These are phyloP conservation scores for Malbranchea zuffiana DNA, from an alignment of 2,329 filamentous ascomycete genomes.

Conservation along the genomic window DNA sequence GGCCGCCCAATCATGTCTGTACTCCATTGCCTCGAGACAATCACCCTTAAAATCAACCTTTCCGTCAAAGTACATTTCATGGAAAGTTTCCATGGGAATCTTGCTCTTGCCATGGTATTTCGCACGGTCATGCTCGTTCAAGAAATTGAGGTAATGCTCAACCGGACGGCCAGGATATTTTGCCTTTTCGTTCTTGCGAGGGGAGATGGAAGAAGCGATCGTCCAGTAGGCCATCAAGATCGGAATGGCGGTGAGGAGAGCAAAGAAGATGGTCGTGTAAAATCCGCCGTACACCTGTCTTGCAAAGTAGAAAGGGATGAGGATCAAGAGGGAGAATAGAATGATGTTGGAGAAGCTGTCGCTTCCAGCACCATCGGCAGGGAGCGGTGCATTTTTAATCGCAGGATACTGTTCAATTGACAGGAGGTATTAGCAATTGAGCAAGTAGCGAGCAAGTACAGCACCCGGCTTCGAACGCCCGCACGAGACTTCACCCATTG, in stretches of 20 bases:
- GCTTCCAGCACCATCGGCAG: slow-evolving; percentile 73
- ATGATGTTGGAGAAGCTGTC: slow-evolving; percentile 79
- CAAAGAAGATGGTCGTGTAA: slow-evolving; percentile 81
- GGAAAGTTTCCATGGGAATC: slow-evolving; percentile 64
- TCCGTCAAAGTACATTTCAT: slow-evolving; percentile 95
- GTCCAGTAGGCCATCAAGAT: slow-evolving; percentile 77
- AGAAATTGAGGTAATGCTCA: slow-evolving; percentile 63
- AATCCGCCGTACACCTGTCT: slow-evolving; percentile 76
- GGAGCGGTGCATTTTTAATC: slow-evolving; percentile 90
- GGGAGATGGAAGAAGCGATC: slow-evolving; percentile 64
- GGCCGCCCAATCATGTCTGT: slow-evolving; percentile 92
- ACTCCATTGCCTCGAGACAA: slow-evolving; percentile 76
- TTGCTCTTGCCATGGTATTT: slow-evolving; percentile 41
- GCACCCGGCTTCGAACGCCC: too few relatives aligned
- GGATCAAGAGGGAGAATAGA: slow-evolving; percentile 58
- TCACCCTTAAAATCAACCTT: slow-evolving; percentile 95
- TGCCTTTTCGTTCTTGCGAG: slow-evolving; percentile 87
- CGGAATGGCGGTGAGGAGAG: slow-evolving; percentile 64
- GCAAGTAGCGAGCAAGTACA: too few relatives aligned
- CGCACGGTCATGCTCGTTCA: slow-evolving; percentile 36
- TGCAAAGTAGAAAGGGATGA: slow-evolving; percentile 67
- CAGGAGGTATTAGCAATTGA: background rate
- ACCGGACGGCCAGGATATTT: slow-evolving; percentile 74
- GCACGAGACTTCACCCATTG: too few relatives aligned
- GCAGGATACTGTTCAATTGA: slow-evolving; percentile 56